These are phyloP conservation scores for Grosmannia serpens DNA, from an alignment of 2,329 filamentous ascomycete genomes.

Conservation along the genomic window DNA sequence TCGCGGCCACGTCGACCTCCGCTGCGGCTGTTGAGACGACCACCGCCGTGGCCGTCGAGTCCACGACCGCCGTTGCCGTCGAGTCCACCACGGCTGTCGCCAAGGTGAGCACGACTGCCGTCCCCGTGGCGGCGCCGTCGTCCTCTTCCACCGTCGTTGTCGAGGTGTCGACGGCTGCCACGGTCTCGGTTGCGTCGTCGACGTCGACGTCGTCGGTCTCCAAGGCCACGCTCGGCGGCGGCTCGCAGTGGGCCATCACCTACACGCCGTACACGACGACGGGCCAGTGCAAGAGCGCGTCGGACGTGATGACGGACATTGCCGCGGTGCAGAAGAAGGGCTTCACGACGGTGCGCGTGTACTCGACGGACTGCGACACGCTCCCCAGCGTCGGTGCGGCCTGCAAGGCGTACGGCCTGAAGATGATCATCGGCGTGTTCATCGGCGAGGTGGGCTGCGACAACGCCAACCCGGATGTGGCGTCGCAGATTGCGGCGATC, in stretches of 20 bases:
- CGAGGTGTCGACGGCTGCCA: constrained; percentile 11
- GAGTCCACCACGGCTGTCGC: not conserved
- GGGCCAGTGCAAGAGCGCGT: constrained; percentile 52
- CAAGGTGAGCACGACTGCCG: too few species aligned
- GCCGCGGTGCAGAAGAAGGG: constrained; percentile 49
- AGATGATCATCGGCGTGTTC: constrained; percentile 81
- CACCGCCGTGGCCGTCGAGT: too few species aligned
- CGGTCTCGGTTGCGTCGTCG: constrained; percentile 17
- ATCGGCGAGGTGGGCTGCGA: constrained; percentile 55
- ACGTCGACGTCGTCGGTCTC: constrained; percentile 10
- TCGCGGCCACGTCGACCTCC: constrained; percentile 16
- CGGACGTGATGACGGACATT: constrained; percentile 51
- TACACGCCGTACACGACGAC: constrained; percentile 61
- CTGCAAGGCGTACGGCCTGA: constrained; percentile 53
- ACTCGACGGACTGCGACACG: constrained; percentile 83
- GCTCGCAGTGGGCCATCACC: constrained; percentile 60
- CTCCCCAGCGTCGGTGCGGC: constrained; percentile 65
- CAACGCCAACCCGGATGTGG: constrained; percentile 47
- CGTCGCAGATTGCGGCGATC: constrained; percentile 64
- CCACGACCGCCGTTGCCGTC: too few species aligned
- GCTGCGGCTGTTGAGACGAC: constrained; percentile 13
- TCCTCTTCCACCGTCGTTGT: too few species aligned
- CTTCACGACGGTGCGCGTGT: constrained; percentile 66
- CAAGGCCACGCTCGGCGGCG: constrained; percentile 20
- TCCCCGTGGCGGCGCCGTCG: not conserved